These are phyloP conservation scores for Phyllosticta paracitricarpa DNA, from an alignment of 2,329 filamentous ascomycete genomes.

Conservation along the genomic window DNA sequence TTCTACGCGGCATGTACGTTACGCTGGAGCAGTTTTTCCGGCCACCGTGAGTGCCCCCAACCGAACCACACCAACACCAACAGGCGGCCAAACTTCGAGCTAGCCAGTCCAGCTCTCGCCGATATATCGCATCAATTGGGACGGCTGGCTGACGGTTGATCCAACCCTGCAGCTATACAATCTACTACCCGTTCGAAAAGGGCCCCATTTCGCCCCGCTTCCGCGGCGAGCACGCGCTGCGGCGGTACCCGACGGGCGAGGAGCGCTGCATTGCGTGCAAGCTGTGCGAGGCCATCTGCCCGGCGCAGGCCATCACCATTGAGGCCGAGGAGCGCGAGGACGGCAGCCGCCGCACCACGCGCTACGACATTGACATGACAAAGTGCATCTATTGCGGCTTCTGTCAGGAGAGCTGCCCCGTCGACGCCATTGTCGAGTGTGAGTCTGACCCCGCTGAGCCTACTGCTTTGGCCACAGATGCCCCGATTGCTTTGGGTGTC, in stretches of 20 bases:
- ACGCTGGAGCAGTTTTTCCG: constrained; percentile 96
- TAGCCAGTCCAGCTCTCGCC: not conserved
- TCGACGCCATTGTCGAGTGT: constrained; percentile 83
- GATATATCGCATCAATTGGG: not conserved
- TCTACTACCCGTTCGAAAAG: constrained; percentile 98
- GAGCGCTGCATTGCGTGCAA: constrained; percentile 99
- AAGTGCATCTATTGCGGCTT: constrained; percentile 99
- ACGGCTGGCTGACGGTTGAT: not conserved
- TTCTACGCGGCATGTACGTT: constrained; percentile 96
- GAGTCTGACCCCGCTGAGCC: constrained; percentile 19
- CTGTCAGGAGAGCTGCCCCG: constrained; percentile 97
- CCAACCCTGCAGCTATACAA: constrained; percentile 66
- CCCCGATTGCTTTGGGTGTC: not conserved
- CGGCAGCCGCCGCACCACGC: constrained; percentile 85
- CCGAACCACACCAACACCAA: not conserved
- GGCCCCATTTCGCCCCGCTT: constrained; percentile 96
- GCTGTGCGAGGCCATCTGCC: constrained; percentile 96
- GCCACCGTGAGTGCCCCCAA: constrained; percentile 65
- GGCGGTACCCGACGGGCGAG: constrained; percentile 93
- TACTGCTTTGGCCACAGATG: not conserved
- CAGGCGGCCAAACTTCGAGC: not conserved
- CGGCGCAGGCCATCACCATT: constrained; percentile 96
- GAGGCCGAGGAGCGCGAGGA: constrained; percentile 97
- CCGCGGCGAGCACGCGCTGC: constrained; percentile 92
- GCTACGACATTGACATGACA: constrained; percentile 99